Base-by-base conservation (phyloP, 805 yeast species). In the Saturnispora sanitii region DNA sequence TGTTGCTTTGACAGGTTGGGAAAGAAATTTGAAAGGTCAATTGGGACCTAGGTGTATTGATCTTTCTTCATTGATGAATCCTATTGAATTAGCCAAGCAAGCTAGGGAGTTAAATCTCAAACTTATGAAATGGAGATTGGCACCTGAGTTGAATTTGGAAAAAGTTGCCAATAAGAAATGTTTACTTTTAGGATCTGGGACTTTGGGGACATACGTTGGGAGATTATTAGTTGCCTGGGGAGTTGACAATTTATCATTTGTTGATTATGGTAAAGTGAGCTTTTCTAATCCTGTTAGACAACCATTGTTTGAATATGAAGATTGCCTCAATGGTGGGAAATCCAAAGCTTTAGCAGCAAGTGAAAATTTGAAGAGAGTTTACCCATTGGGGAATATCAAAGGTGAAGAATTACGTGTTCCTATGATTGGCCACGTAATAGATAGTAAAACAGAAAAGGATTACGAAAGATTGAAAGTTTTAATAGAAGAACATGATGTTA, bases 211-310 rank as follows among this genome's bases (percentile, higher is more conserved):
- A 44, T 90, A 90, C 53, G 90, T 92, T 5, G 73, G 94, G 0
- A 68, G 99, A 41, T 81, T 83, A 0, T 61, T 92, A 22, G 57
- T 92, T 58, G 97, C 94, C 1, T 92, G 98, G 98, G 98, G 98
- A 3, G 88, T 88, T 1, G 65, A 85, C 35, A 67, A 76, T 27
- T 79, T 92, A 16, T 82, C 96, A 0, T 78, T 92, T 60, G 90
- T 92, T 3, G 99, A 92, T 58, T 85, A 75, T 57, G 94, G 96
- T 2, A 66, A 72, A 19, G 86, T 94, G 0, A 86, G 96, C 3
- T 86, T 78, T 60, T 84, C 95, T 8, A 92, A 92, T 52, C 98
- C 98, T 0, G 98, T 92, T 0, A 68, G 99, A 38, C 99, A 92
- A 52, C 90, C 97, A 0, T 60, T 92, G 18, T 92, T 77, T 59